Base-by-base conservation (phyloP, 2,329 filamentous ascomycete species). In the Metarhizium rileyi region DNA sequence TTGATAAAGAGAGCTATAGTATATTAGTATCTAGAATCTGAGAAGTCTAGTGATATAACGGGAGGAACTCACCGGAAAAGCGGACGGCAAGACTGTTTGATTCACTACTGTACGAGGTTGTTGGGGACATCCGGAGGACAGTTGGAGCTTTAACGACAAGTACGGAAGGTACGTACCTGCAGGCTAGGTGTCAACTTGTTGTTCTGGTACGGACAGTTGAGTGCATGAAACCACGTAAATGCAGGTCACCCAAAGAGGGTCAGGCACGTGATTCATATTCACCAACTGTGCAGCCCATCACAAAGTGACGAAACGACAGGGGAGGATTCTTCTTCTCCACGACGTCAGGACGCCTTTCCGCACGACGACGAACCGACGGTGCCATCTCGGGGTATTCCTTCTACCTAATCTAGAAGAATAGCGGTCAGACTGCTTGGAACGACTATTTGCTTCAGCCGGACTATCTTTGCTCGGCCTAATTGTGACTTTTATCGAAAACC, bases 231-330 rank as follows among this genome's bases (percentile, higher is more conserved):
- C n/a, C 48, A 43, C 38, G 14, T 7, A 44, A 30, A 26, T 30
- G 20, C 26, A 36, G 33, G 23, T n/a, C 23, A 18, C 40, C 18
- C 18, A 10, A 47, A 36, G 47, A 52, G 53, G 52, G 55, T 22
- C 35, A 18, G n/a, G 7, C 52, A 61, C 59, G 59, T 61, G 59
- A 61, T 35, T 58, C 53, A 57, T 57, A 61, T 57, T 51, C 58
- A 54, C 53, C 53, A 54, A 56, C 50, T 43, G 49, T 46, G 27
- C 49, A 54, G 47, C 55, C 55, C 52, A 54, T 53, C 53, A 51
- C 56, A 56, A 20, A 52, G 45, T 53, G 50, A 52, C 49, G 48
- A 49, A 53, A 52, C 43, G 44, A 36, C 33, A 22, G 16, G 41
- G 47, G 20, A 14, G 27, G 38, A 43, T 22, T 48, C 46, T 42